Evolutionary conservation across 208 protist species (phyloP).

Genomic region (Acanthamoeba royreba): DNA sequence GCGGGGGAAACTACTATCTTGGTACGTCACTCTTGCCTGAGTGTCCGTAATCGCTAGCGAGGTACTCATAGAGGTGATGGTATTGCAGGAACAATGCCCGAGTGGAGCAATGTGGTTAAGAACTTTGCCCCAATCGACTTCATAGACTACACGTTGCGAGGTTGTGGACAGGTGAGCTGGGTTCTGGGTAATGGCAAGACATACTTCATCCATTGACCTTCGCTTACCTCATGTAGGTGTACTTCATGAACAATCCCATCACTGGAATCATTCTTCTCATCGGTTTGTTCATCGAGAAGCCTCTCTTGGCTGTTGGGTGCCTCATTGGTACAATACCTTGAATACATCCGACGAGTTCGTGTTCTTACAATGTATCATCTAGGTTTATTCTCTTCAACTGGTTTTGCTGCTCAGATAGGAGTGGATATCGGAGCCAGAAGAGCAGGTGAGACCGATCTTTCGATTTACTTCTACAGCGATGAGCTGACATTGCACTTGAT

Average conservation of each 20-base stretch:
- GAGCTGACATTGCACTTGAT: not conserved
- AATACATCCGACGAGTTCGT: too few relatives aligned
- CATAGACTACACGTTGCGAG: not conserved
- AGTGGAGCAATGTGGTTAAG: not conserved
- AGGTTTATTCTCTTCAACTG: not conserved
- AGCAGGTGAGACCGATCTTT: not conserved
- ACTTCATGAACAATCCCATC: conserved; percentile 19
- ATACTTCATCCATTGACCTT: not conserved
- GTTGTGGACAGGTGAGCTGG: not conserved
- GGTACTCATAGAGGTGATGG: not conserved
- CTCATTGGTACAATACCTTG: not conserved
- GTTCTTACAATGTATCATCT: not conserved
- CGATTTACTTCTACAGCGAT: not conserved
- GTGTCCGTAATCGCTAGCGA: too few relatives aligned
- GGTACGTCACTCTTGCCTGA: not conserved
- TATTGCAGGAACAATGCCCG: not conserved
- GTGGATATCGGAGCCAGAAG: not conserved
- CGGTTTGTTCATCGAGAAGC: not conserved
- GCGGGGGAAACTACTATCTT: not conserved
- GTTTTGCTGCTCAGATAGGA: not conserved
- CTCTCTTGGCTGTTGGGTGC: not conserved
- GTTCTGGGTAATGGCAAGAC: not conserved
- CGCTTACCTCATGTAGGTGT: not conserved
- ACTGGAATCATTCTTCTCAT: not conserved
- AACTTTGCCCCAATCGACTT: not conserved